A percentile compares a stretch with the other conserved stretches of the same genome.
These are phyloP conservation scores for Fraxinus floribunda DNA, from an alignment of 305 asterid genomes.

Conservation along the genomic window DNA sequence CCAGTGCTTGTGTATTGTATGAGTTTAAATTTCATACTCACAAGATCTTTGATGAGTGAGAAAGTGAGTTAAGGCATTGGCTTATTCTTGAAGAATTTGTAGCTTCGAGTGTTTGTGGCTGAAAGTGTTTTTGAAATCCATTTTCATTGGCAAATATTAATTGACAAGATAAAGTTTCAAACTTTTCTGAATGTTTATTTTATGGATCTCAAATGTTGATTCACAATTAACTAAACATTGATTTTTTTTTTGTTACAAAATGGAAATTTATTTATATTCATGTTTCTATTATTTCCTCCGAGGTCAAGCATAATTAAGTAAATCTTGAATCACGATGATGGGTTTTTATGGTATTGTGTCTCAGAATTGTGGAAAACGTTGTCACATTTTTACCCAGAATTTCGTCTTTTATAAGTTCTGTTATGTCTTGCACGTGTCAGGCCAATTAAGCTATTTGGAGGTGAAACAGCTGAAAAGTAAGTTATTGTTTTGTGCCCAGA, in stretches of 20 bases:
- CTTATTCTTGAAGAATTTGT: background rate
- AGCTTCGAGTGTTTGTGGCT: background rate
- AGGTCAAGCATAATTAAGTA: background rate
- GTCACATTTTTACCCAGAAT: background rate
- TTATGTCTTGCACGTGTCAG: conserved; percentile 26
- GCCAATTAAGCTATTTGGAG: conserved; percentile 26
- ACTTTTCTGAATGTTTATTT: background rate
- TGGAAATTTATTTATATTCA: background rate
- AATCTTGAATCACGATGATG: background rate
- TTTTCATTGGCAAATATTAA: background rate
- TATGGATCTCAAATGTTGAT: background rate
- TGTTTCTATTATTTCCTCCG: background rate
- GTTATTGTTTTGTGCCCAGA: conserved; percentile 50
- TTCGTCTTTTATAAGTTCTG: background rate
- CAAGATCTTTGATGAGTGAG: background rate
- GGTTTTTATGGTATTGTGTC: background rate
- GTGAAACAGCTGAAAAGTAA: conserved; percentile 28
- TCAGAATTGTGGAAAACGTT: background rate
- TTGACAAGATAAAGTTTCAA: background rate
- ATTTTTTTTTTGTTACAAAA: background rate
- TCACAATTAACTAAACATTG: background rate
- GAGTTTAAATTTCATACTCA: background rate
- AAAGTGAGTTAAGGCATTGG: background rate
- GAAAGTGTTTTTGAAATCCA: background rate
- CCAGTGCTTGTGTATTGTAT: background rate